Evolutionary conservation across 2,329 filamentous ascomycete genomes (phyloP).

Genomic region (Paraphaeosphaeria minitans): DNA sequence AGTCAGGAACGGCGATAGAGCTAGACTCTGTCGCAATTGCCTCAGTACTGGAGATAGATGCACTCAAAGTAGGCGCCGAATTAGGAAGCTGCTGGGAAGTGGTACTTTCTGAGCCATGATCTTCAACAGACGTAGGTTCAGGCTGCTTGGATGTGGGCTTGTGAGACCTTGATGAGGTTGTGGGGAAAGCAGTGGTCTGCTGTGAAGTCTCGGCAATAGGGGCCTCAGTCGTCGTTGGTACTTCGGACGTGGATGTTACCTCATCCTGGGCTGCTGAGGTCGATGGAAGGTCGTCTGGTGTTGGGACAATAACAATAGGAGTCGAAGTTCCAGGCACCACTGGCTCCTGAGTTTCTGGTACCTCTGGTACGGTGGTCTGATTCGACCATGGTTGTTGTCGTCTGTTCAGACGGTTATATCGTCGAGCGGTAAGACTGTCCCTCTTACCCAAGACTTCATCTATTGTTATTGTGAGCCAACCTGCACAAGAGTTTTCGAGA

Average conservation of each 20-base stretch:
- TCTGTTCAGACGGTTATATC: conserved; percentile 6
- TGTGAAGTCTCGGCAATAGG: neutral
- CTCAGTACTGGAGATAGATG: neutral
- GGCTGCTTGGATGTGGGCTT: neutral
- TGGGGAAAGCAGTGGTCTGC: neutral
- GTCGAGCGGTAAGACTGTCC: conserved; percentile 8
- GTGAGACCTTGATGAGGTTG: neutral
- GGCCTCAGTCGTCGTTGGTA: neutral
- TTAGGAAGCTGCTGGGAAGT: neutral
- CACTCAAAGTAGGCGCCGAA: neutral
- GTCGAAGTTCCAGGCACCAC: conserved; percentile 2
- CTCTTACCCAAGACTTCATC: conserved; percentile 8
- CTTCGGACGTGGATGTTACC: neutral
- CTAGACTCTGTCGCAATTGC: neutral
- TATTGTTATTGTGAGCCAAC: neutral
- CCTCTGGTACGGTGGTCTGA: conserved; percentile 10
- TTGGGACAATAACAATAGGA: conserved; percentile 7
- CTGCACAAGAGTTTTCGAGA: neutral
- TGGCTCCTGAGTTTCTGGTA: conserved; percentile 15
- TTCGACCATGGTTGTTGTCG: conserved; percentile 16
- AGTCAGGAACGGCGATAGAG: neutral
- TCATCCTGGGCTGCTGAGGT: conserved; percentile 2
- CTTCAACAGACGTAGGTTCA: neutral
- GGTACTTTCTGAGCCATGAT: neutral
- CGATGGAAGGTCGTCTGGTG: conserved; percentile 7